Base-by-base conservation (phyloP, 495 filamentous ascomycete species). In the Cercophora samala region DNA sequence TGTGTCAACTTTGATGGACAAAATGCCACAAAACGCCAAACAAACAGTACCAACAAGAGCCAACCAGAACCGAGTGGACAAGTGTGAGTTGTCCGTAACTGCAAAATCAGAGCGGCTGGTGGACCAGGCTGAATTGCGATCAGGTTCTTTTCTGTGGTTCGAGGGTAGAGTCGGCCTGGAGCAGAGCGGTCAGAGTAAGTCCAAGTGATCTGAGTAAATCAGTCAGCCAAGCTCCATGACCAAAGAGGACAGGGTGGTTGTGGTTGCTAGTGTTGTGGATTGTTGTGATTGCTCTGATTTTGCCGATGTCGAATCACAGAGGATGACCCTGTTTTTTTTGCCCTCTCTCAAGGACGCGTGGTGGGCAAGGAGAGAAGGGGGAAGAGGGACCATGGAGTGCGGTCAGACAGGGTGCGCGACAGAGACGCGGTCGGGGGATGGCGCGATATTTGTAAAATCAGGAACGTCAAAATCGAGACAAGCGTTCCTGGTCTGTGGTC, bases 381-480 rank as follows among this genome's bases (percentile, higher is more conserved):
- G n/a, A 11, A 29, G 18, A n/a, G 58, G 17, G 17, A 60, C 17
- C 23, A 60, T 6, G 58, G 17, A 18, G 26, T 26, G 8, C 23
- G 23, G 26, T 18, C n/a, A 60, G 26, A 18, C 11, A 62, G 26
- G 9, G 4, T 37, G 60, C 24, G 32, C 18, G 19, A 46, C n/a
- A 22, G 29, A 29, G n/a, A 62, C 60, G 60, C 60, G 60, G 24
- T 29, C 60, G 26, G 60, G 60, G 60, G 60, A 46, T 62, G 24
- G 46, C 13, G 25, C 32, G 24, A 58, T 65, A 69, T 72, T 69
- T 69, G 70, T 69, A 69, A 69, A 72, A 72, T 72, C 70, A 72
- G 70, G 67, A 62, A 25, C 59, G 51, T 22, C 42, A 53, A 32
- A 63, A 42, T 62, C 58, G 64, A 24, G 17, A 32, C 58, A 60